Evolutionary conservation across 495 filamentous ascomycete genomes (phyloP), one percentile per base, ranked within the genome.

Genomic region (Trichoderma reesei): DNA sequence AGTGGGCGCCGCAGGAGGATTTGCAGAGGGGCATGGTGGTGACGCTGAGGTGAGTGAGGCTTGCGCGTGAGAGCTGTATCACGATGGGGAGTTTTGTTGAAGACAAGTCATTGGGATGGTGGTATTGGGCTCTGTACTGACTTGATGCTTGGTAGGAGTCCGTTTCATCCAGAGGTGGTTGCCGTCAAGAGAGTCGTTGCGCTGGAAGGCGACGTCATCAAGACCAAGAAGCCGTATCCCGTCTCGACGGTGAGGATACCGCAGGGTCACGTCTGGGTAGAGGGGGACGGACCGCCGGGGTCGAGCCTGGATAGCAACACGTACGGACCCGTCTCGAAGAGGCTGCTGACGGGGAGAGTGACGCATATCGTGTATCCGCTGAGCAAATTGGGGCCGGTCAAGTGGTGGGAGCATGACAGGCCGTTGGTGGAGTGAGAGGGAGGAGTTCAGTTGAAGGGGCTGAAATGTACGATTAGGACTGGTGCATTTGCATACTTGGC

Each of bases 231-330:
- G 44, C 87, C 87, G 16, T 90, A 85, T 70, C 79, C 85, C 37
- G 75, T 82, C 36, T 64, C 72, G 2, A 78, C 74, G 8, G 82
- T 85, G 65, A 76, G 80, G 38, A 80, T 93, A 14, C 88, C 89
- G 0, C 77, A 77, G 44, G 88, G 88, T 5, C 88, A 92, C 77
- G 77, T 92, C 41, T 93, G 90, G 90, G 78, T 93, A 18, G 88
- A 92, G 69, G 90, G 89, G 0, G 90, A 91, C 71, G 72, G 76
- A 64, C 82, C 79, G 16, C 72, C 74, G 48, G 81, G 86, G 65
- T 74, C 81, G 65, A 85, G 83, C 66, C 71, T 84, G 62, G 90
- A 93, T 70, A 91, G 88, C 69, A 91, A 91, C 74, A 79, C 79
- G 34, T 91, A 90, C 69, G 90, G 90, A 5, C 88, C 90, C 1